phyloP scores from a whole-genome alignment of 2,329 filamentous ascomycete species.

The Diaporthe vaccinii region DNA sequence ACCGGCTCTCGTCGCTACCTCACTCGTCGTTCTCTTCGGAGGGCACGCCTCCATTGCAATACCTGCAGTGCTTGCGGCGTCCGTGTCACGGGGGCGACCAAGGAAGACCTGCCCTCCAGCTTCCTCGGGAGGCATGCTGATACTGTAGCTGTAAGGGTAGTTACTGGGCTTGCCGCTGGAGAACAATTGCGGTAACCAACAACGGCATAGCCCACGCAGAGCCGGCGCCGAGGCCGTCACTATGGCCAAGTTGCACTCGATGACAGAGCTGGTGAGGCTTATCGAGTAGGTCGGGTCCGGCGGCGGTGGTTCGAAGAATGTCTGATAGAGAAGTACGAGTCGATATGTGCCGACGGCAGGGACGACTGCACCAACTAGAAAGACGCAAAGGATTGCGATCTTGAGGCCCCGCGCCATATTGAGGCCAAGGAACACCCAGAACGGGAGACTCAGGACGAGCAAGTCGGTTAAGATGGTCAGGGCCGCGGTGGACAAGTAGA shows the following conservation, averaged over 20 bases:
- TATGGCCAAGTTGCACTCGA: conserved; percentile 47
- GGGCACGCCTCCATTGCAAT: background rate
- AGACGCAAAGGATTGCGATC: conserved; percentile 49
- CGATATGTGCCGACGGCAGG: conserved; percentile 44
- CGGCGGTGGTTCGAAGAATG: conserved; percentile 42
- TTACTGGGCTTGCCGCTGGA: background rate
- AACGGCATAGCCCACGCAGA: conserved; percentile 43
- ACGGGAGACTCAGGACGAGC: conserved; percentile 57
- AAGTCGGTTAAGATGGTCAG: conserved; percentile 61
- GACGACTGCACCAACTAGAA: conserved; percentile 47
- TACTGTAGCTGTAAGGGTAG: conserved; percentile 8
- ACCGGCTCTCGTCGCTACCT: background rate
- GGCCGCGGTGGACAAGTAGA: conserved; percentile 52
- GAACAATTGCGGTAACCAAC: conserved; percentile 43
- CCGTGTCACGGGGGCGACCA: background rate
- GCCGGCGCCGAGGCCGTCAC: conserved; percentile 46
- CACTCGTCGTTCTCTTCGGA: background rate
- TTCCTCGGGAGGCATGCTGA: background rate
- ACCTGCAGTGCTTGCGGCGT: background rate
- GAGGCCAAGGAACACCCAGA: conserved; percentile 51
- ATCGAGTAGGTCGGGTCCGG: conserved; percentile 46
- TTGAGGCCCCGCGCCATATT: conserved; percentile 49
- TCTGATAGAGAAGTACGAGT: conserved; percentile 43
- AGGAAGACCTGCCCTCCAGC: background rate
- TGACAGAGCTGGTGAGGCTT: conserved; percentile 45